phyloP scores from a whole-genome alignment of 371 early-diverging fungal species.

The Blakeslea trispora region DNA sequence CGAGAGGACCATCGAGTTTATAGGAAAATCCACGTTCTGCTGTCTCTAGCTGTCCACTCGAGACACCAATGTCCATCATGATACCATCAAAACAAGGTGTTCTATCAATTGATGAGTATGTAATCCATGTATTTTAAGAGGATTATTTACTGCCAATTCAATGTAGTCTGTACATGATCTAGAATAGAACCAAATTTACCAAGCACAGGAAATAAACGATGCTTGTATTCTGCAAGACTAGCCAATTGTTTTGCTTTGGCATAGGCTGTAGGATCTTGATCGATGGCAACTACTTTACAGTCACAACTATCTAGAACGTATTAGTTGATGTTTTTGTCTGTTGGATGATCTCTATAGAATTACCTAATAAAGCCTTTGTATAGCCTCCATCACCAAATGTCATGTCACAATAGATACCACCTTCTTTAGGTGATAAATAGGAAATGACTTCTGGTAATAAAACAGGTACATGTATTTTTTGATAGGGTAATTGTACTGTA shows the following conservation, averaged over 20 bases:
- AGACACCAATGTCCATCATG: conserved; percentile 76
- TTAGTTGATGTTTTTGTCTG: not conserved
- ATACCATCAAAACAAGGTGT: conserved; percentile 64
- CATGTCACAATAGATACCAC: conserved; percentile 56
- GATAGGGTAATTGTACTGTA: conserved; percentile 19
- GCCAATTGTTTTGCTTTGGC: conserved; percentile 58
- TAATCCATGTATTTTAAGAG: too few species aligned
- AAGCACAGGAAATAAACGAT: conserved; percentile 49
- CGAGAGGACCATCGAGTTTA: conserved; percentile 67
- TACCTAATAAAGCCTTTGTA: conserved; percentile 62
- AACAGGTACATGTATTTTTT: conserved; percentile 41
- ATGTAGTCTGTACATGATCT: conserved; percentile 20
- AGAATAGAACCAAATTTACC: conserved; percentile 61
- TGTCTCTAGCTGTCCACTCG: conserved; percentile 62
- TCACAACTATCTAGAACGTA: conserved; percentile 44
- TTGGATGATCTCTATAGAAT: not conserved
- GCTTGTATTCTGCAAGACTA: conserved; percentile 36
- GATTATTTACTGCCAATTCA: conserved; percentile 26
- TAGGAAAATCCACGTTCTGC: conserved; percentile 72
- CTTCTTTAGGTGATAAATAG: conserved; percentile 34
- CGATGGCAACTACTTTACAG: conserved; percentile 70
- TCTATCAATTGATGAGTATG: too few species aligned
- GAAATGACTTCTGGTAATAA: conserved; percentile 36
- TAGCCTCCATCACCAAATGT: conserved; percentile 82
- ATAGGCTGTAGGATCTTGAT: conserved; percentile 72